These are phyloP conservation scores for Mycogone perniciosa DNA, from an alignment of 2,329 filamentous ascomycete species.

Conservation along the genomic window DNA sequence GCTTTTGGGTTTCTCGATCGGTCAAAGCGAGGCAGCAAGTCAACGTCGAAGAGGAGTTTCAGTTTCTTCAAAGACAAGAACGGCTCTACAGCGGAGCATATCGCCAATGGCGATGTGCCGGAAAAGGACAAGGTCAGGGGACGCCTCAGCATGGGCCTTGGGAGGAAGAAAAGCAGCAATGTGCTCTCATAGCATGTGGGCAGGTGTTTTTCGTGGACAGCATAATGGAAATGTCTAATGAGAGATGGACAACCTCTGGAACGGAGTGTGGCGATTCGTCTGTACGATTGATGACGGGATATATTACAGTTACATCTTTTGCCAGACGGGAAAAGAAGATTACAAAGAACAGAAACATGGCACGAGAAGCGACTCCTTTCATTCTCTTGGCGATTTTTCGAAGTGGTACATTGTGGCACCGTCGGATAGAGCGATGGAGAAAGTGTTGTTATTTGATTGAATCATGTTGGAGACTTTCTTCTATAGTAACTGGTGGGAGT, in stretches of 20 bases:
- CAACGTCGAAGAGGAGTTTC: slow-evolving; percentile 70
- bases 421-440: background rate
- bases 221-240: slow-evolving; percentile 2
- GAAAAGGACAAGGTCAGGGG: slow-evolving; percentile 52
- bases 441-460: background rate
- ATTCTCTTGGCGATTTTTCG: background rate
- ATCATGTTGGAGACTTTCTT: background rate
- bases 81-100: slow-evolving; percentile 20
- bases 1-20: slow-evolving; percentile 52
- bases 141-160: slow-evolving; percentile 60
- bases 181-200: slow-evolving; percentile 23
- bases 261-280: slow-evolving; percentile 10
- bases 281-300: slow-evolving; percentile 16
- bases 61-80: slow-evolving; percentile 53
- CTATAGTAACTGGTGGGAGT: background rate
- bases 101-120: slow-evolving; percentile 25
- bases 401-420: background rate
- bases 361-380: background rate
- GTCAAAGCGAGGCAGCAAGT: slow-evolving; percentile 67
- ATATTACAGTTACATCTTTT: slow-evolving; percentile 4
- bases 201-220: slow-evolving; percentile 9
- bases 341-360: background rate
- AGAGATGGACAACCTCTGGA: background rate
- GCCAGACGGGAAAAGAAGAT: background rate
- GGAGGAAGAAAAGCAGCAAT: slow-evolving; percentile 63